Evolutionary conservation across 2,329 filamentous ascomycete species (phyloP), one percentile per base, ranked within the genome.

Genomic region (Escovopsis sp.): DNA sequence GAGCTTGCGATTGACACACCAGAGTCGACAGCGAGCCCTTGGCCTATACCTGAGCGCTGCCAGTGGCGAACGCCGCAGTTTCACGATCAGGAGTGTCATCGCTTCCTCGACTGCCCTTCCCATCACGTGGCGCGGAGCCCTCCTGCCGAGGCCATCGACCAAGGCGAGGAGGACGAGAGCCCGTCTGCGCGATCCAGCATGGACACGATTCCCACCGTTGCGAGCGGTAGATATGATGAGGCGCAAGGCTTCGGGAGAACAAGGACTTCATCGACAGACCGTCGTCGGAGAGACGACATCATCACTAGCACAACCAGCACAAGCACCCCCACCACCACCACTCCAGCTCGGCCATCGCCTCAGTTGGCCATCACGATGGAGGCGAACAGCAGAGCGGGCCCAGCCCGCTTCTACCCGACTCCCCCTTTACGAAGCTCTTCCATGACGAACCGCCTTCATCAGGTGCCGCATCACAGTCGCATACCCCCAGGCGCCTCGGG

Each of bases 101-200:
- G 61, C 38, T 72, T 60, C 52, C 62, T 68, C 44, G 69, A 72
- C 54, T 71, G 68, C 36, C 69, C 68, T 30, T 63, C 66, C 4
- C 69, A 72, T 44, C 47, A 57, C 15, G 49, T 67, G 38, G 63
- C 64, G 50, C 60, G 68, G 41, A 51, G 50, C 26, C 45, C 59
- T 18, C 61, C 61, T 33, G 44, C 50, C 23, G 54, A 55, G 45
- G 49, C 49, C 11, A 49, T 48, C 6, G 42, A 45, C 36, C 39
- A 36, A 34, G 45, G 39, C 38, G 39, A 43, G 10, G 15, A 47
- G 44, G 36, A 38, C 32, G 39, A 33, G 19, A 42, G 41, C 43
- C 41, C 45, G 34, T 34, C 42, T 32, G 35, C 36, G 23, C 33
- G 36, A 18, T 30, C 36, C 30, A 34, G 23, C 18, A 44, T 39